phyloP scores from a whole-genome alignment of 495 filamentous ascomycete species.

The Xylaria sp. region DNA sequence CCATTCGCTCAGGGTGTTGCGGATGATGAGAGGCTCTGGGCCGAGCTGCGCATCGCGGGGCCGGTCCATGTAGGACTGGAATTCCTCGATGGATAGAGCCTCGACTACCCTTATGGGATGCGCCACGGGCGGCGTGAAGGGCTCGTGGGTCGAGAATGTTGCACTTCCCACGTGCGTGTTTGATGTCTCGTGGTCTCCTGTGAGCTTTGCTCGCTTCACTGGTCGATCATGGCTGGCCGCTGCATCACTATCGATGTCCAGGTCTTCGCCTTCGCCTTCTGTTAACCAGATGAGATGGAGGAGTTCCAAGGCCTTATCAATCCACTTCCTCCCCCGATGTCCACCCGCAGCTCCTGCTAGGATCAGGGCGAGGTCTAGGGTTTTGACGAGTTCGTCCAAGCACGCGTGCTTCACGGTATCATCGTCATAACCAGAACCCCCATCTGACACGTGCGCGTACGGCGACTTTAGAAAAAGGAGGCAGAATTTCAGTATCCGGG shows the following conservation, averaged over 20 bases:
- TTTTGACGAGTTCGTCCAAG: slow-evolving; percentile 59
- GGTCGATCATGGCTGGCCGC: slow-evolving; percentile 21
- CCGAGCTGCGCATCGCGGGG: slow-evolving; percentile 33
- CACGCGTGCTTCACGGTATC: background rate
- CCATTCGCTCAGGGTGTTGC: slow-evolving; percentile 70
- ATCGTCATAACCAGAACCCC: background rate
- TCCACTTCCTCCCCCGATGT: slow-evolving; percentile 60
- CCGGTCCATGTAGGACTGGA: slow-evolving; percentile 66
- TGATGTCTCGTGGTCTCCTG: background rate
- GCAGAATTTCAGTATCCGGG: slow-evolving; percentile 67
- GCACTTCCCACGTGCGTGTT: slow-evolving; percentile 14
- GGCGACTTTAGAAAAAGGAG: slow-evolving; percentile 52
- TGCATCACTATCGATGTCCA: background rate
- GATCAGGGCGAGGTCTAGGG: slow-evolving; percentile 81
- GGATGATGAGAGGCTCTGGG: slow-evolving; percentile 73
- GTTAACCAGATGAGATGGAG: slow-evolving; percentile 47
- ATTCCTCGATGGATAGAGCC: slow-evolving; percentile 62
- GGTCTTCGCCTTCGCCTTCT: background rate
- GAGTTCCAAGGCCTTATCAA: slow-evolving; percentile 61
- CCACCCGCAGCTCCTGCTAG: slow-evolving; percentile 73
- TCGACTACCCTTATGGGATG: slow-evolving; percentile 44
- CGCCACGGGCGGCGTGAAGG: slow-evolving; percentile 50
- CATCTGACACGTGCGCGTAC: slow-evolving; percentile 13
- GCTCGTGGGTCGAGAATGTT: slow-evolving; percentile 49
- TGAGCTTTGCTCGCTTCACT: slow-evolving; percentile 38